Evolutionary conservation across 2,329 filamentous ascomycete species (phyloP), one percentile per base, ranked within the genome.

Genomic region (Bipolaris victoriae): DNA sequence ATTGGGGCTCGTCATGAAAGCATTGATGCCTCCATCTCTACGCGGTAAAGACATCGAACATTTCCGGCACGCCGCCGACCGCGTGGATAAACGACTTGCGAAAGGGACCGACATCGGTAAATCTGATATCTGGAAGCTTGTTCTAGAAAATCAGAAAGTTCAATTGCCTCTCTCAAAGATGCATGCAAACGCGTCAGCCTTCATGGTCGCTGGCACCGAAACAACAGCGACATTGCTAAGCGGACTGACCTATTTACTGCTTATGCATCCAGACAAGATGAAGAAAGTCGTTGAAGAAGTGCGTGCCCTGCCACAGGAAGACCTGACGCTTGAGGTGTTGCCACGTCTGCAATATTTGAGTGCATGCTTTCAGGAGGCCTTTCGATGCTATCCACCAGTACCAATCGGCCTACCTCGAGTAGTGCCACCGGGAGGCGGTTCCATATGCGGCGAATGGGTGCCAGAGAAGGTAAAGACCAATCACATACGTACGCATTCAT

Each of bases 361-460:
- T 46, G 80, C 79, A 2, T 78, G 78, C 41, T 63, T 81, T 6
- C 73, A 79, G 40, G 81, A 82, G 67, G 76, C 71, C 1, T 62
- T 82, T 5, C 67, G 81, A 22, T 33, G n/a, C 10, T 50, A 50
- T 18, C 48, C 48, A n/a, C 37, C 48, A 18, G 73, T 81, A 1
- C 69, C 78, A 1, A 60, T 65, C 9, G 73, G 74, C 1, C 57
- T 76, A 15, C 66, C 72, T 6, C 68, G 78, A 7, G 46, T 60
- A 1, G 64, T 65, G 0, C 70, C 73, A 11, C 40, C 55, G 5
- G 67, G 62, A 5, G 74, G 69, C 11, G 77, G 57, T 2, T 48
- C 24, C 11, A 35, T 72, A 37, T 65, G 69, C 49, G 76, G 75
- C 1, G 11, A 66, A 5, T 71, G 58, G 55, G 55, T 80, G 20